Percentiles rank a stretch among this genome's conserved stretches.
Conservation (phyloP, 176 grass and related monocot species). For the Miscanthus lutarioriparius region DNA sequence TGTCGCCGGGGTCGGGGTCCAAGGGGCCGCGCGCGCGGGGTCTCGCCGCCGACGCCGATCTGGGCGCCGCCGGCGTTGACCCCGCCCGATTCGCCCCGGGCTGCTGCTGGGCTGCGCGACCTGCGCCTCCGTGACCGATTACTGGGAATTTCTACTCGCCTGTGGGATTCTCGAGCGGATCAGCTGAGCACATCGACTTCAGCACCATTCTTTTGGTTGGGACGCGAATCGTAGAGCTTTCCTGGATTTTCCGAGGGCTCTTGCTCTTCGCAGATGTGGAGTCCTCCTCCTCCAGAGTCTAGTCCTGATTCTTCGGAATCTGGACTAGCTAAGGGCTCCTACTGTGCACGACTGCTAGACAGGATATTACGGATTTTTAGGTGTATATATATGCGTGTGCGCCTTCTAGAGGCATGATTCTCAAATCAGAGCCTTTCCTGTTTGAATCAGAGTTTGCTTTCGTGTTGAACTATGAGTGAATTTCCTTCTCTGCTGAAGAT, state of each 20-base stretch:
- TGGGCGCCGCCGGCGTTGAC: conserved; percentile 36
- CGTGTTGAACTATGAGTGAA: not conserved
- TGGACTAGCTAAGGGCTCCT: not conserved
- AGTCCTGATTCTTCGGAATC: not conserved
- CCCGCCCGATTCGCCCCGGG: not conserved
- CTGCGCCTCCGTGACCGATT: not conserved
- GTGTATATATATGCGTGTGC: not conserved
- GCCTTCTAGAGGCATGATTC: not conserved
- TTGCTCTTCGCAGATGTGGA: not conserved
- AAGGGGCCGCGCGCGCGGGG: not conserved
- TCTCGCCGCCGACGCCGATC: conserved; percentile 40
- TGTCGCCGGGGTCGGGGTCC: not conserved
- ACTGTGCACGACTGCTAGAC: not conserved
- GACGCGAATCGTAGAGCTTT: not conserved
- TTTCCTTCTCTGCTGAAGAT: not conserved
- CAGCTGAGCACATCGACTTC: not conserved
- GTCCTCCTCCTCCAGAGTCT: not conserved
- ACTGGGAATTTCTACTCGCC: not conserved
- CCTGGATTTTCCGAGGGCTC: not conserved
- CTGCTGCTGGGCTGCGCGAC: not conserved
- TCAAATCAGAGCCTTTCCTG: not conserved
- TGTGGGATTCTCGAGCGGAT: conserved; percentile 21
- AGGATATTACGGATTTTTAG: not conserved
- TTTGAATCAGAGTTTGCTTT: not conserved
- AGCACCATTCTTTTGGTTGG: not conserved